Conservation (phyloP, 1,284 basidiomycete genomes). For the Trichosporon faecale region DNA sequence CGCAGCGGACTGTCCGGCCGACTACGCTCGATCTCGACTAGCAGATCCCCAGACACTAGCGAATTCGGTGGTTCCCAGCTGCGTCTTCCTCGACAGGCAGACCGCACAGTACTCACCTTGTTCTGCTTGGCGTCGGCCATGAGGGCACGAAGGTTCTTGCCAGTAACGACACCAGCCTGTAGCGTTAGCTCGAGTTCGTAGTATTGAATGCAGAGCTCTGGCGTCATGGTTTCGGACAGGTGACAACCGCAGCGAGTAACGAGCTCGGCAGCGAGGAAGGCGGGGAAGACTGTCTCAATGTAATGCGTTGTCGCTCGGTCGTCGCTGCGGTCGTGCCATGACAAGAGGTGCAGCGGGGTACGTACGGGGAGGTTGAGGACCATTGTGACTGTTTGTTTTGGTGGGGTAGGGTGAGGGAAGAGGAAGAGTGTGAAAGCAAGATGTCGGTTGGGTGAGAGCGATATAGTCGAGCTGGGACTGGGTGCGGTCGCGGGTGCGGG, state of each 20-base stretch:
- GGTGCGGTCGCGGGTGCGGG: not conserved
- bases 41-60: not conserved
- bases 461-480: not conserved
- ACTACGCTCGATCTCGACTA: not conserved
- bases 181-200: not conserved
- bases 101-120: conserved; percentile 58
- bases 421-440: conserved; percentile 1
- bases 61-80: not conserved
- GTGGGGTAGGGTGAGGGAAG: not conserved
- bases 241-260: not conserved
- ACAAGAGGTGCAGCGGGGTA: not conserved
- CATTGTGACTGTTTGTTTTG: conserved; percentile 11
- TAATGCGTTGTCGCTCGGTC: conserved; percentile 3
- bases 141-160: conserved; percentile 80
- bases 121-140: conserved; percentile 82
- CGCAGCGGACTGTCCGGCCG: not conserved
- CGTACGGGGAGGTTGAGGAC: conserved; percentile 10
- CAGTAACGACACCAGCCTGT: conserved; percentile 80
- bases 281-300: not conserved
- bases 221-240: not conserved
- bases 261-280: not conserved
- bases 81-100: not conserved
- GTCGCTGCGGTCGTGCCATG: not conserved
- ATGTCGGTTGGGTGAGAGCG: not conserved
- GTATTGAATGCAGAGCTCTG: not conserved